Evolutionary conservation across 768 basidiomycete genomes (phyloP).

Genomic region (Lyophyllum atratum): DNA sequence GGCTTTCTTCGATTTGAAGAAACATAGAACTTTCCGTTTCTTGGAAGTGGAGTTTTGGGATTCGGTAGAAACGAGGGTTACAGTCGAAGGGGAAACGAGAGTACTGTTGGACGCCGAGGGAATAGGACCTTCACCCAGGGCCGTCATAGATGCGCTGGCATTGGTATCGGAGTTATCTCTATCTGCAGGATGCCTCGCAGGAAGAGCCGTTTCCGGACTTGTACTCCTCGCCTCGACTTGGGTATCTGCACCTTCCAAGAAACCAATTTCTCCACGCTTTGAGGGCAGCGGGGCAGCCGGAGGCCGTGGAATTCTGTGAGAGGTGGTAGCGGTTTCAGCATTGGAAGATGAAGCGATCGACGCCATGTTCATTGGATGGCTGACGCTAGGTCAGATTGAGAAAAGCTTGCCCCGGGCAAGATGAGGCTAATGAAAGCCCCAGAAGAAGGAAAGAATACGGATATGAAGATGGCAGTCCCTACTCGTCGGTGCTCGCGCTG

Average conservation of each 20-base stretch:
- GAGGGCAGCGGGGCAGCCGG: slow-evolving; percentile 64
- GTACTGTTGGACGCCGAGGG: slow-evolving; percentile 12
- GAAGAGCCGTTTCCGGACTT: slow-evolving; percentile 30
- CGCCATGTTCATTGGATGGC: slow-evolving; percentile 27
- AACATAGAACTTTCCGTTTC: slow-evolving; percentile 36
- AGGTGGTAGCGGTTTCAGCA: slow-evolving; percentile 9
- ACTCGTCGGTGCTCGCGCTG: slow-evolving; percentile 3
- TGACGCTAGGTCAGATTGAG: slow-evolving; percentile 23
- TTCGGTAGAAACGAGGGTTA: slow-evolving; percentile 14
- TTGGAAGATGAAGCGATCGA: slow-evolving; percentile 25
- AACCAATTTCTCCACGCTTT: slow-evolving; percentile 72
- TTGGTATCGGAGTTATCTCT: slow-evolving; percentile 24
- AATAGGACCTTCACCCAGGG: slow-evolving; percentile 15
- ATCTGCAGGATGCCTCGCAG: slow-evolving; percentile 52
- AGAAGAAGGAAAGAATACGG: slow-evolving; percentile 11
- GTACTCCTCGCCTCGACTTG: slow-evolving; percentile 15
- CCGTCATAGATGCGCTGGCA: slow-evolving; percentile 8
- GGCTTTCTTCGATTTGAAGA: slow-evolving; percentile 41
- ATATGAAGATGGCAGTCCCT: slow-evolving; percentile 11
- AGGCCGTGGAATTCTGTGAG: slow-evolving; percentile 33
- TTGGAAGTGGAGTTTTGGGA: slow-evolving; percentile 25
- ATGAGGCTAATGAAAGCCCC: slow-evolving; percentile 10
- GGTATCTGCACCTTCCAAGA: slow-evolving; percentile 41
- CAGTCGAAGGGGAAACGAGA: slow-evolving; percentile 20
- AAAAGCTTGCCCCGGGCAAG: slow-evolving; percentile 48